Evolutionary conservation across 169 alveolate genomes (phyloP), one percentile per base, ranked within the genome.

Genomic region (Amoebophrya sp.): DNA sequence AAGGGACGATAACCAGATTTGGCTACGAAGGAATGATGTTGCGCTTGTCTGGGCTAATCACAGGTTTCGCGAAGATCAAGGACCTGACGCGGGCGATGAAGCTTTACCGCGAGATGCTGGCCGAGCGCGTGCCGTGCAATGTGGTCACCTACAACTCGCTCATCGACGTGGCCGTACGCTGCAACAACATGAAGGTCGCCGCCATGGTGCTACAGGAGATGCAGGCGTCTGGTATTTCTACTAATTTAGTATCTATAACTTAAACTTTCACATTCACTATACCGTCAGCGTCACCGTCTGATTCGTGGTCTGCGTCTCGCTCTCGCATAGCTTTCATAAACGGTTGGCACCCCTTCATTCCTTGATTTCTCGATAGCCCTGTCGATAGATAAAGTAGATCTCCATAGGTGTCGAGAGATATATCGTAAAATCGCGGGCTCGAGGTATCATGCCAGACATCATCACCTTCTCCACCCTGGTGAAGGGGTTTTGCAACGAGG

Each of bases 391-490:
- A n/a, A n/a, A n/a, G n/a, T n/a, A n/a, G n/a, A n/a, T n/a, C n/a
- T n/a, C n/a, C n/a, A n/a, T n/a, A n/a, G n/a, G n/a, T n/a, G n/a
- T n/a, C n/a, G n/a, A n/a, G n/a, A n/a, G n/a, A n/a, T 42, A 42
- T 42, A 42, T 42, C 48, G 48, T 7, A 42, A 7, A 42, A 87
- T n/a, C n/a, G n/a, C n/a, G n/a, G n/a, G n/a, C n/a, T n/a, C n/a
- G n/a, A 26, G 90, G 90, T 1, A 42, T 88, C 40, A 58, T 41
- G 50, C 90, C 90, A 0, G 90, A 88, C 58, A 88, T 88, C 90
- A 88, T 88, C 90, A 88, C 90, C 41, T 88, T 41, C n/a, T 41
- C 78, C 41, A 88, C 90, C 39, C 42, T 88, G 31, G 90, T 88
- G 67, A 88, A 88, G 90, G 90, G 90, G 2, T 58, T 58, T 29